These are phyloP conservation scores for Kwoniella bestiolae DNA, from an alignment of 768 basidiomycete genomes.

Conservation along the genomic window DNA sequence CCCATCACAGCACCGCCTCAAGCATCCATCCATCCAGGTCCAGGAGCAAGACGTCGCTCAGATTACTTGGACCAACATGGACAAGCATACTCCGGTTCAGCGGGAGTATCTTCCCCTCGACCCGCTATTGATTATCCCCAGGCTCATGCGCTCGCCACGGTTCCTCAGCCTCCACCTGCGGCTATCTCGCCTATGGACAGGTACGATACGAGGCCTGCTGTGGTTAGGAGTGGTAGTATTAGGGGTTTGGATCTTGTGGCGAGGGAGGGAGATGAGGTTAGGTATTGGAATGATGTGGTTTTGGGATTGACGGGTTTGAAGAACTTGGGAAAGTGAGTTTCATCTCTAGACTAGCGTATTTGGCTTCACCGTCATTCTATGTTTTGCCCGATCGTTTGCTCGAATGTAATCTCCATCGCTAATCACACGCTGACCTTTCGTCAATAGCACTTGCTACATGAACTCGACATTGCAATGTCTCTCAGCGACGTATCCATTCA, in stretches of 20 bases:
- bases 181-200: slow-evolving; percentile 72
- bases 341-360: not conserved
- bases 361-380: no score
- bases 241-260: slow-evolving; percentile 59
- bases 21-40: slow-evolving; percentile 80
- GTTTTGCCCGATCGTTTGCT: no score
- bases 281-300: slow-evolving; percentile 80
- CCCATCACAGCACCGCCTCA: slow-evolving; percentile 73
- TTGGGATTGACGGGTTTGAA: slow-evolving; percentile 84
- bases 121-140: slow-evolving; percentile 76
- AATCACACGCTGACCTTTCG: slow-evolving; percentile 9
- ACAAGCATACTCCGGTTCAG: slow-evolving; percentile 56
- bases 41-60: slow-evolving; percentile 71
- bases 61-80: slow-evolving; percentile 81
- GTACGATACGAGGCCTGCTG: slow-evolving; percentile 68
- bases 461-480: slow-evolving; percentile 97
- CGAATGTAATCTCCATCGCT: no score
- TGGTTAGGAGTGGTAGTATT: slow-evolving; percentile 46
- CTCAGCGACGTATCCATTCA: slow-evolving; percentile 90
- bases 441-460: slow-evolving; percentile 95
- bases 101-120: slow-evolving; percentile 62
- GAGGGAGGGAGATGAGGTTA: slow-evolving; percentile 75
- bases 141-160: slow-evolving; percentile 60
- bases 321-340: slow-evolving; percentile 67
- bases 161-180: slow-evolving; percentile 74